Conservation (phyloP, 257 asterid species). For the Solanum corneliomulleri region DNA sequence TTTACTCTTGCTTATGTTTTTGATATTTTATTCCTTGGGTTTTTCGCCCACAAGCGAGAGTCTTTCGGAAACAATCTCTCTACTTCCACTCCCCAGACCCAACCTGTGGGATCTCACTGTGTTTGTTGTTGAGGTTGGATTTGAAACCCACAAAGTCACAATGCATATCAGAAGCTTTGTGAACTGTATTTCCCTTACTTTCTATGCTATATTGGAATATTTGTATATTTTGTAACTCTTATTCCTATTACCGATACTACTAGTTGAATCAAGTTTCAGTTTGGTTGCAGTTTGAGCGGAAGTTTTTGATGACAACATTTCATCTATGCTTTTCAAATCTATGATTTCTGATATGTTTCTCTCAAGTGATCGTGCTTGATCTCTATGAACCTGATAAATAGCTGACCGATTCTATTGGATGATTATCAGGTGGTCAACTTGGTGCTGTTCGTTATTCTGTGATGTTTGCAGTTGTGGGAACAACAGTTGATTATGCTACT, state of each 20-base stretch:
- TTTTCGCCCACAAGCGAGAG: not conserved
- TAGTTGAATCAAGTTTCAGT: not conserved
- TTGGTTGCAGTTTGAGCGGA: not conserved
- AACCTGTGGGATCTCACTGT: too few species aligned
- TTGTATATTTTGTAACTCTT: not conserved
- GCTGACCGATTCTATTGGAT: not conserved
- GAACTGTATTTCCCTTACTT: not conserved
- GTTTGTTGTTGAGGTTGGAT: too few species aligned
- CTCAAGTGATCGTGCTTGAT: not conserved
- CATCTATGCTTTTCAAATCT: not conserved
- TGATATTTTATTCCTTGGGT: not conserved
- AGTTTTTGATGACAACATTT: not conserved
- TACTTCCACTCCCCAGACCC: too few species aligned
- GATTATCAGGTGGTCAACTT: conserved; percentile 48
- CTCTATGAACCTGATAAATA: not conserved
- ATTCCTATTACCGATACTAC: not conserved
- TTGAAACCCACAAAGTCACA: not conserved
- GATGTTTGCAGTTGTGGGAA: conserved; percentile 74
- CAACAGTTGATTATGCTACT: conserved; percentile 63
- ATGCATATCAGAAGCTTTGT: not conserved
- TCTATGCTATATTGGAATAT: not conserved
- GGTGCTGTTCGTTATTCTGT: conserved; percentile 76
- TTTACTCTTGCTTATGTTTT: not conserved
- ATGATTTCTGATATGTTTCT: not conserved
- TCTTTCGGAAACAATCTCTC: too few species aligned